Conservation (phyloP, 1,139 yeast genomes). For the Candida albicans region DNA sequence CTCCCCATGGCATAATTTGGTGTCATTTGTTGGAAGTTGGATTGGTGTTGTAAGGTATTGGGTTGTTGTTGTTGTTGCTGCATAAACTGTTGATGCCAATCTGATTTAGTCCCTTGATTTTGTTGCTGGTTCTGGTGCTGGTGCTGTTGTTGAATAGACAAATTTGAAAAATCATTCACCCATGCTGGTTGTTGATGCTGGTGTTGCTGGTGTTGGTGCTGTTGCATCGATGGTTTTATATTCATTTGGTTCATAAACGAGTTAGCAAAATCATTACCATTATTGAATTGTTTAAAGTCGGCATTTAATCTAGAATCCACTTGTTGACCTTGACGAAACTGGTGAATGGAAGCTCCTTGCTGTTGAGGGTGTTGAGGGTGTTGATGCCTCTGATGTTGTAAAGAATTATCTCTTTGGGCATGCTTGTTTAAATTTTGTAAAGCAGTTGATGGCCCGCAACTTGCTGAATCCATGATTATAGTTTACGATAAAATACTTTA, state of each 20-base stretch:
- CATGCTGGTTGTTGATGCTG: constrained; percentile 13
- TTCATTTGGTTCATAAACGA: constrained; percentile 21
- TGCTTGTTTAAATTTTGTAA: constrained; percentile 34
- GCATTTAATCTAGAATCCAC: constrained; percentile 33
- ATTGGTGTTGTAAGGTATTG: constrained; percentile 3
- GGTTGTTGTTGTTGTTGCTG: constrained; percentile 7
- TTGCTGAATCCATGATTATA: constrained; percentile 32
- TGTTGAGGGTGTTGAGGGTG: constrained; percentile 10
- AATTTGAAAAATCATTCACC: no score
- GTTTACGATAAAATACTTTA: background rate
- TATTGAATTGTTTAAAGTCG: constrained; percentile 36
- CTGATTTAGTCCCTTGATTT: constrained; percentile 4
- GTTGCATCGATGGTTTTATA: constrained; percentile 5
- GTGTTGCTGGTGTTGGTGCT: background rate
- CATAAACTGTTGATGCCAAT: constrained; percentile 9
- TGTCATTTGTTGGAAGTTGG: constrained; percentile 9
- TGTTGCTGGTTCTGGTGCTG: constrained; percentile 14
- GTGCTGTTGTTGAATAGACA: constrained; percentile 9
- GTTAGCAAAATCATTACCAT: constrained; percentile 21
- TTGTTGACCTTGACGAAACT: constrained; percentile 14
- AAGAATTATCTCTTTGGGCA: constrained; percentile 32
- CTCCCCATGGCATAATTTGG: constrained; percentile 12
- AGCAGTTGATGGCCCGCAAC: constrained; percentile 42
- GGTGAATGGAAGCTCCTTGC: constrained; percentile 9
- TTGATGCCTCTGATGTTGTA: constrained; percentile 27